Evolutionary conservation across 2,329 filamentous ascomycete genomes (phyloP).

Genomic region (Diaporthe aspalathi): DNA sequence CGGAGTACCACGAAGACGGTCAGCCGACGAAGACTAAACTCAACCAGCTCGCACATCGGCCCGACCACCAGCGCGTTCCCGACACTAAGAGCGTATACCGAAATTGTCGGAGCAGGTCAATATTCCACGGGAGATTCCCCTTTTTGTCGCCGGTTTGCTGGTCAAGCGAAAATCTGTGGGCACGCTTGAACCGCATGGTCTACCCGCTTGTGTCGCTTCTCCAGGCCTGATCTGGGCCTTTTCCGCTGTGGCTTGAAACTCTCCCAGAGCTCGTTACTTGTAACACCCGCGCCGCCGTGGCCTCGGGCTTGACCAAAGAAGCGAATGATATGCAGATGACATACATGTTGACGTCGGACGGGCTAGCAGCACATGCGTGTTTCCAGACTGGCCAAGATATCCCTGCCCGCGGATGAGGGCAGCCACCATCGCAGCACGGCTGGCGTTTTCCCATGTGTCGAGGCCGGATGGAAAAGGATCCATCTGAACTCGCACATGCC

Average conservation of each 20-base stretch:
- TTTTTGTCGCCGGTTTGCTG: background rate
- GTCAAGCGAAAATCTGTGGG: background rate
- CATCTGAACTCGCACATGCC: background rate
- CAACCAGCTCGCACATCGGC: background rate
- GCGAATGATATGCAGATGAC: conserved; percentile 7
- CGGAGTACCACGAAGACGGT: background rate
- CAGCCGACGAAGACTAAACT: background rate
- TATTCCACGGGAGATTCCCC: background rate
- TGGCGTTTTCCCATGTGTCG: background rate
- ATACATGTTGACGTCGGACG: background rate
- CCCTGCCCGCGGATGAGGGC: conserved; percentile 12
- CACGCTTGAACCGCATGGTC: background rate
- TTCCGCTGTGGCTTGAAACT: background rate
- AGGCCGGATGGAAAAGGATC: conserved; percentile 4
- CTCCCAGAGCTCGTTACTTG: background rate
- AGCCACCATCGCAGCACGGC: conserved; percentile 12
- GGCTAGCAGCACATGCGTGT: conserved; percentile 11
- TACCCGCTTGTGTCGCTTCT: background rate
- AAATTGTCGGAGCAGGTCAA: background rate
- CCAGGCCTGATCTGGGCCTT: background rate
- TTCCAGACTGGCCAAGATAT: background rate
- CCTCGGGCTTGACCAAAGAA: conserved; percentile 13
- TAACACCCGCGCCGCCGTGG: conserved; percentile 11
- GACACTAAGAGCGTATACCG: background rate
- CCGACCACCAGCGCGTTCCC: background rate